Conservation (phyloP, 2,329 filamentous ascomycete species). For the Ophiostoma populinum region DNA sequence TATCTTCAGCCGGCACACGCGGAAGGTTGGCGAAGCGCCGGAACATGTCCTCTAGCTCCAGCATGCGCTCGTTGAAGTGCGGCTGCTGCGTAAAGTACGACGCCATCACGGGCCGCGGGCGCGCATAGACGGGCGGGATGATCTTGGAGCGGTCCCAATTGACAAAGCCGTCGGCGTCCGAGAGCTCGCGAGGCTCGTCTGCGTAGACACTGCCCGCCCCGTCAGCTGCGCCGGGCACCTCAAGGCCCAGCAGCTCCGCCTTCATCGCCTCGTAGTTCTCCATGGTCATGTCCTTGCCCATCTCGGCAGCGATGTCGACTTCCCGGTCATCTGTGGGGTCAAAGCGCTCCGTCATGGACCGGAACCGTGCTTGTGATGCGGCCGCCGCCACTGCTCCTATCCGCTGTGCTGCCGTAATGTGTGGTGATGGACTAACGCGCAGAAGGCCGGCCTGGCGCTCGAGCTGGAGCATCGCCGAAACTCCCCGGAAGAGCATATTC, state of each 20-base stretch:
- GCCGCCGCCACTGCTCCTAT: neutral
- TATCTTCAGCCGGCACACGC: constrained; percentile 43
- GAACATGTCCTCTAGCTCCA: constrained; percentile 54
- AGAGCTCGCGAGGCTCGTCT: neutral
- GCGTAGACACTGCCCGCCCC: too few relatives aligned
- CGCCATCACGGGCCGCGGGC: constrained; percentile 66
- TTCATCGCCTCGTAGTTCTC: too few relatives aligned
- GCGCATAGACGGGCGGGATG: constrained; percentile 30
- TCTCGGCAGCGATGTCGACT: too few relatives aligned
- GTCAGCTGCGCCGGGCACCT: too few relatives aligned
- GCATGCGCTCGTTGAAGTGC: constrained; percentile 68
- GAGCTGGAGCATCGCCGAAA: constrained; percentile 6
- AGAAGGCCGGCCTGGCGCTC: constrained; percentile 8
- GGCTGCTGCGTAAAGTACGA: constrained; percentile 91
- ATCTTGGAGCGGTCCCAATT: neutral
- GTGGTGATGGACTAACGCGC: constrained; percentile 4
- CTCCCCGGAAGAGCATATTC: constrained; percentile 3
- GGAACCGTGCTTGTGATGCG: too few relatives aligned
- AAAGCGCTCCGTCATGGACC: neutral
- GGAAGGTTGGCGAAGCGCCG: constrained; percentile 61
- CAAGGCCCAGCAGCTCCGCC: too few relatives aligned
- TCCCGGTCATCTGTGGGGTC: too few relatives aligned
- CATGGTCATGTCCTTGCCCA: too few relatives aligned
- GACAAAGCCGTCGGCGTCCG: neutral
- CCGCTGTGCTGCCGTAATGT: neutral